phyloP scores from a whole-genome alignment of 352 stramenopile species.

The Globisporangium emineosum region DNA sequence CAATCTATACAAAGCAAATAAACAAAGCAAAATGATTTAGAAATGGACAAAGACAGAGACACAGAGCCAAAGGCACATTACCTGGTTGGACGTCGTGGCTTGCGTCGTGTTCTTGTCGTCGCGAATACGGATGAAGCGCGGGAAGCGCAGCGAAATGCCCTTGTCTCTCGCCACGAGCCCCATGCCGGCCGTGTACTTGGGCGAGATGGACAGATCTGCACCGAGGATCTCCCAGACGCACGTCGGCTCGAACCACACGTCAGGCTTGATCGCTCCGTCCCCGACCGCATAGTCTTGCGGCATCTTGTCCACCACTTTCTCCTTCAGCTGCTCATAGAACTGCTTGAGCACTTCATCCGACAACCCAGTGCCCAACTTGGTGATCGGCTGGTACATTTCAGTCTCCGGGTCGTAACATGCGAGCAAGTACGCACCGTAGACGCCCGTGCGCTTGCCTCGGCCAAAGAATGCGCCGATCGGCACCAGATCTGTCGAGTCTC shows the following conservation, averaged over 20 bases:
- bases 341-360: constrained; percentile 97
- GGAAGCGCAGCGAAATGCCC: constrained; percentile 98
- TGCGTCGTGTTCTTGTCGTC: constrained; percentile 97
- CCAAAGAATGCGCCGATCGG: constrained; percentile 98
- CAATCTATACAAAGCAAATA: constrained; percentile 43
- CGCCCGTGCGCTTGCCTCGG: constrained; percentile 93
- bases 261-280: constrained; percentile 80
- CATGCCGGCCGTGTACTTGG: constrained; percentile 96
- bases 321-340: constrained; percentile 82
- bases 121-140: constrained; percentile 96
- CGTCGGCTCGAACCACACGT: constrained; percentile 96
- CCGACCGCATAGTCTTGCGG: constrained; percentile 91
- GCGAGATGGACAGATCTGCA: constrained; percentile 98
- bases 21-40: neutral
- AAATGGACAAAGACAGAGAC: neutral
- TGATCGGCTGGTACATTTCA: constrained; percentile 98
- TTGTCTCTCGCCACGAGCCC: constrained; percentile 88
- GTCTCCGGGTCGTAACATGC: constrained; percentile 97
- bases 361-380: constrained; percentile 98
- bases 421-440: constrained; percentile 98
- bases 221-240: constrained; percentile 99
- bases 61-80: constrained; percentile 30
- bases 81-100: constrained; percentile 95
- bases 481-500: constrained; percentile 98
- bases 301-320: constrained; percentile 79